Evolutionary conservation across 495 filamentous ascomycete genomes (phyloP), one percentile per base, ranked within the genome.

Genomic region (Lasiosphaeria ovina): DNA sequence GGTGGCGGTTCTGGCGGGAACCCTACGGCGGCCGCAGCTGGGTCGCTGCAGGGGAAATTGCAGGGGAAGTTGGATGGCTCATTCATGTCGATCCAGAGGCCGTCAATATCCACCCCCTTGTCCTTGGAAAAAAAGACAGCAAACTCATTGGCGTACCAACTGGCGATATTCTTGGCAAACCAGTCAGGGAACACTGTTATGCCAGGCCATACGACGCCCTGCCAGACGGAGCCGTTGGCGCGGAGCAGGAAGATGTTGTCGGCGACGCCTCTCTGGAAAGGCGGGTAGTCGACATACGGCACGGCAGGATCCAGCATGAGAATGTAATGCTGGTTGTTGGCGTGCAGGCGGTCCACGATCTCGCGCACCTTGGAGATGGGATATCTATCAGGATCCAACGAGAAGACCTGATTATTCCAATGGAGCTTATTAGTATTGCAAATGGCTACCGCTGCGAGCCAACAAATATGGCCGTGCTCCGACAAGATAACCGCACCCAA

Each of bases 241-340:
- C 79, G 76, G 48, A 85, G 83, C 5, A 95, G 71, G 74, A 91
- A 92, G 58, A 89, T 72, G 51, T 82, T 84, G 10, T 81, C 69
- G 6, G 83, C 76, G 3, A 81, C 70, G 8, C 89, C 91, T 38
- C 82, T 79, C 45, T 87, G 76, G 69, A 87, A 90, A 3, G 85
- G 74, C 0, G 79, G 75, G 65, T 93, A 91, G 65, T 89, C 76
- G 55, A 83, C 76, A 61, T 86, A 87, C 10, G 85, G 85, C 59
- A 93, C 85, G 10, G 90, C 89, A 3, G 91, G 91, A 65, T 96
- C 91, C 9, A 96, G 90, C 90, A 95, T 95, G 45, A 94, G 77
- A 49, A 93, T 83, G 62, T 93, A 93, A 54, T 92, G 82, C 68
- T 94, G 92, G 53, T 92, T 63, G 65, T 89, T 81, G 33, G 72